Base-by-base conservation (phyloP, 805 yeast genomes). In the Cyberlindnera saturnus region DNA sequence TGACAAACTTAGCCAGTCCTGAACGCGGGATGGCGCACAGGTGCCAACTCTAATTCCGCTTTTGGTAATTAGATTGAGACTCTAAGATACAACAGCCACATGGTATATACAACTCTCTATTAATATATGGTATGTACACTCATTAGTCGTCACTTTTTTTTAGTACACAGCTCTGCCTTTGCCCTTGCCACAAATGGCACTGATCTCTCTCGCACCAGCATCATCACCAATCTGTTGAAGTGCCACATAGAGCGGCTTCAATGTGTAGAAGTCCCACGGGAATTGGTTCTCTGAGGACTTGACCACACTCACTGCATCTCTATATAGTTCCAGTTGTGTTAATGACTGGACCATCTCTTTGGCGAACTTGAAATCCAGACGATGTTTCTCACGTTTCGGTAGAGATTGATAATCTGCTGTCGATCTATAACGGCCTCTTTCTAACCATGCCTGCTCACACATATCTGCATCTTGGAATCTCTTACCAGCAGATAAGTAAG, bases 371-470 rank as follows among this genome's bases (percentile, higher is more conserved):
- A 79, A 79, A 55, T 83, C 91, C 4, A 69, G 60, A 4, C 60
- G 56, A 35, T 73, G 72, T 50, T 74, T 77, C 26, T 52, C 58
- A 0, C 44, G 41, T 9, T 64, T 52, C 1, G 67, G 39, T 15
- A 78, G 55, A 0, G 44, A 32, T 40, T 69, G 74, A 67, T 84
- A 89, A 3, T 51, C 49, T 0, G 38, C 19, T 0, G 85, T 70
- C 45, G 76, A 77, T 40, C 96, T 69, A 63, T 73, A 88, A 18
- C 59, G 47, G 3, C 96, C 96, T 54, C 97, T 75, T 55, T 86
- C 95, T 2, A 64, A 61, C 95, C 96, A 89, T 1, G 86, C 67
- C 20, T 64, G 61, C 43, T 78, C 79, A 4, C 89, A 90, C 56
- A 83, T 76, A 0, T 67, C 68, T 34, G 71, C 60, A 52, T 81